A percentile compares a stretch with the other conserved stretches of the same genome.
phyloP scores from a whole-genome alignment of 1,284 basidiomycete genomes.

The Cutaneotrichosporon daszewskae region DNA sequence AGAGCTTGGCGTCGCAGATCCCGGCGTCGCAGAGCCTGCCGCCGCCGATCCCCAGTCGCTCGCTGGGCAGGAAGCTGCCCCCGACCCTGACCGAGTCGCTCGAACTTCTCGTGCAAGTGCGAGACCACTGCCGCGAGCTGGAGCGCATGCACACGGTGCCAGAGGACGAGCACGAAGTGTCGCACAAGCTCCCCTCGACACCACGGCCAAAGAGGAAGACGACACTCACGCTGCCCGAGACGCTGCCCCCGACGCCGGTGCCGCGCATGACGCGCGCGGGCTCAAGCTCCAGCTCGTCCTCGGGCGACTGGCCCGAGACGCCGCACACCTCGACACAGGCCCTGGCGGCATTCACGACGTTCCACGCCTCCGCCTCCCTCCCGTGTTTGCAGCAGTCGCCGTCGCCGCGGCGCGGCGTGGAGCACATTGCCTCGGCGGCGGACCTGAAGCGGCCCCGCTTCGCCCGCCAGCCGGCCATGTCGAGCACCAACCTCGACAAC shows the following conservation, averaged over 20 bases:
- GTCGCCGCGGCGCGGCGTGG: not conserved
- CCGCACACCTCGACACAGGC: not conserved
- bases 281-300: not conserved
- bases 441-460: not conserved
- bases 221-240: not conserved
- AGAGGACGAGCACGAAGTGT: constrained; percentile 1
- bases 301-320: constrained; percentile 5
- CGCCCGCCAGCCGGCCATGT: not conserved
- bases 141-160: constrained; percentile 3
- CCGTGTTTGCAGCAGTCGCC: not conserved
- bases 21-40: not conserved
- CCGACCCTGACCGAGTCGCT: constrained; percentile 30
- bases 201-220: not conserved
- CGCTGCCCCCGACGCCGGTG: not conserved
- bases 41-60: not conserved
- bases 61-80: constrained; percentile 27
- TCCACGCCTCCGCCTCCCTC: not conserved
- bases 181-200: not conserved
- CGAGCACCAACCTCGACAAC: not conserved
- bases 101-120: constrained; percentile 20
- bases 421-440: not conserved
- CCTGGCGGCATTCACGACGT: too few species aligned
- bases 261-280: not conserved
- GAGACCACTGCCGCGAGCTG: constrained; percentile 4
- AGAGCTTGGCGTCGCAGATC: too few species aligned